These are phyloP conservation scores for Globisporangium canariense DNA, from an alignment of 352 stramenopile species.

Conservation along the genomic window DNA sequence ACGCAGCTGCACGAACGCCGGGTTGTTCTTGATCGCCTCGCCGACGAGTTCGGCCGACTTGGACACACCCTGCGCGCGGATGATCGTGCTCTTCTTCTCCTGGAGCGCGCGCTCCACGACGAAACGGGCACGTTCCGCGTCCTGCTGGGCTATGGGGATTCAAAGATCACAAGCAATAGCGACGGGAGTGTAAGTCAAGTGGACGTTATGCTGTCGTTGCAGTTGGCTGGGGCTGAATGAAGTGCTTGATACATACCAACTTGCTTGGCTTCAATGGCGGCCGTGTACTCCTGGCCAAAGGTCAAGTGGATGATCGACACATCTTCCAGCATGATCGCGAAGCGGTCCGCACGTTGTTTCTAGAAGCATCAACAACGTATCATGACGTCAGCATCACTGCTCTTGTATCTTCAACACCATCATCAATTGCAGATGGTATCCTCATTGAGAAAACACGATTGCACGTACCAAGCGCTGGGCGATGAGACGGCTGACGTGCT, in stretches of 20 bases:
- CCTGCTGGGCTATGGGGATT: slow-evolving; percentile 92
- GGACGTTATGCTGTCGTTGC: background rate
- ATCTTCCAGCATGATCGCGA: slow-evolving; percentile 96
- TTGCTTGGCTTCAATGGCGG: slow-evolving; percentile 99
- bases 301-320: slow-evolving; percentile 99
- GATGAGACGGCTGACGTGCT: slow-evolving; percentile 95
- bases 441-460: background rate
- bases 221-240: background rate
- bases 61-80: slow-evolving; percentile 96
- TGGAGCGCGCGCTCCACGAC: slow-evolving; percentile 97
- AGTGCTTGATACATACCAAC: slow-evolving; percentile 60
- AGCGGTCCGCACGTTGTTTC: slow-evolving; percentile 85
- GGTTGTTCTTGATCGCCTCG: slow-evolving; percentile 99
- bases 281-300: slow-evolving; percentile 98
- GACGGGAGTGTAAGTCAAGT: background rate
- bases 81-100: slow-evolving; percentile 99
- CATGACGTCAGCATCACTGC: background rate
- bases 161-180: background rate
- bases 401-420: slow-evolving; percentile 1
- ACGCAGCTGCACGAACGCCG: slow-evolving; percentile 98
- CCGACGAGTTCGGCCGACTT: slow-evolving; percentile 98
- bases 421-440: background rate
- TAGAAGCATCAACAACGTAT: slow-evolving; percentile 20
- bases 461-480: slow-evolving; percentile 84
- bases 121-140: slow-evolving; percentile 98